Base-by-base conservation (phyloP, 768 basidiomycete genomes). In the Strobilomyces echinocephalus region DNA sequence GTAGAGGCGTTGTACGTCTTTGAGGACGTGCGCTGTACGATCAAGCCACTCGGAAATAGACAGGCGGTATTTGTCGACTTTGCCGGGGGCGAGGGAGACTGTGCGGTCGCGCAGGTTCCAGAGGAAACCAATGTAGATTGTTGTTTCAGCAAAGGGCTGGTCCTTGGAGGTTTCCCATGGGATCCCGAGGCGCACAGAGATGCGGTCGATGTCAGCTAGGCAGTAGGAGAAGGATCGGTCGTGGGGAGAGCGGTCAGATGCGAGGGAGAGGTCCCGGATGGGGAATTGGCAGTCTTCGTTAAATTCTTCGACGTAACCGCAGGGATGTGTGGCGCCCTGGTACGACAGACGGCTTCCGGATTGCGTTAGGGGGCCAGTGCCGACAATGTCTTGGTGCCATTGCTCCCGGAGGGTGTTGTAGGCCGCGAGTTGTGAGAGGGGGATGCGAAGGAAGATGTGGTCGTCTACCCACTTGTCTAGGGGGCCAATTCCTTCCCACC, bases 41-140 rank as follows among this genome's bases (percentile, higher is more conserved):
- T 9, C 5, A 0, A 3, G 0, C 59, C 61, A 63, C 2, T 40
- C 24, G 0, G 24, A 14, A 5, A 69, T 56, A 1, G 59, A 49
- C 0, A 0, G 1, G 0, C 58, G 30, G 30, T 62, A 64, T 14
- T 64, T 64, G 0, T 8, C 6, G 0, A 34, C 18, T 53, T 77
- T 76, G 31, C 57, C 60, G 2, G 31, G 1, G 0, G 66, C 59
- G 0, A 76, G 49, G 0, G 60, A 24, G 0, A 73, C 73, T 0
- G 55, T 48, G 14, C 54, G 35, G 8, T 14, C 0, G 2, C 18
- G 46, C 2, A 73, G 42, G 50, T 74, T 61, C 76, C 74, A 76
- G 26, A 58, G n/a, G 58, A 76, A 73, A 5, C 76, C 72, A 9
- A 63, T 63, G 31, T 30, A 44, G 1, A 44, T 20, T 1, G 43